Evolutionary conservation across 2,329 filamentous ascomycete species (phyloP).

Genomic region (Phaeomoniella chlamydospora): DNA sequence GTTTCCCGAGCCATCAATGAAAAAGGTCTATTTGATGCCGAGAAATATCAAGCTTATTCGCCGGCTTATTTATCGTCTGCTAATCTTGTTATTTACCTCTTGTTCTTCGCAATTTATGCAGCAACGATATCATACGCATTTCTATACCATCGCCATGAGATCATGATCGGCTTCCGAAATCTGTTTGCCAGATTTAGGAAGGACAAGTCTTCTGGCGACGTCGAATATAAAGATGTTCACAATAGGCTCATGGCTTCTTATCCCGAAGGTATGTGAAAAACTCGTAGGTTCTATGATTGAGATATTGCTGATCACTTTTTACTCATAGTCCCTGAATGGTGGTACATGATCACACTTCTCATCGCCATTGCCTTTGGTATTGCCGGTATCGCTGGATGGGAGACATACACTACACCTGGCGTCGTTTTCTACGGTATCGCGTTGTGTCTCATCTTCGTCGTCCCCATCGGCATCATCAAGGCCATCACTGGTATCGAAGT

Average conservation of each 20-base stretch:
- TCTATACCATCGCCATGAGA: conserved; percentile 39
- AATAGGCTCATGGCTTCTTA: conserved; percentile 34
- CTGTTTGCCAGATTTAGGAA: conserved; percentile 22
- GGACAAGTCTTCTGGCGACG: conserved; percentile 1
- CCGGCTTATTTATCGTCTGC: conserved; percentile 37
- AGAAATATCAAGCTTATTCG: conserved; percentile 35
- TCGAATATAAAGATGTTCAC: conserved; percentile 27
- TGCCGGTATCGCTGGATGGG: conserved; percentile 9
- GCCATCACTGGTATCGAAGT: conserved; percentile 32
- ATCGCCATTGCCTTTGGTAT: conserved; percentile 31
- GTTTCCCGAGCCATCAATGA: conserved; percentile 43
- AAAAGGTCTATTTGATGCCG: conserved; percentile 32
- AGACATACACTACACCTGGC: conserved; percentile 35
- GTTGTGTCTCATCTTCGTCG: conserved; percentile 35
- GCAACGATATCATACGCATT: conserved; percentile 35
- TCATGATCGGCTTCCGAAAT: conserved; percentile 33
- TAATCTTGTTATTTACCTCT: conserved; percentile 37
- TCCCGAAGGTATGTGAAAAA: conserved; percentile 16
- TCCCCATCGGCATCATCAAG: conserved; percentile 38
- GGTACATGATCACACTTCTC: conserved; percentile 32
- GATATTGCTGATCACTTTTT: too few relatives aligned
- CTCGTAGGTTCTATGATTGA: too few relatives aligned
- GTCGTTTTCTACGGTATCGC: conserved; percentile 38
- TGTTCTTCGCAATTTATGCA: conserved; percentile 41
- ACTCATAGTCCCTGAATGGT: conserved; percentile 30